A percentile compares a stretch with the other conserved stretches of the same genome.
phyloP scores from a whole-genome alignment of 306 rosid species.

The Castanea sativa region DNA sequence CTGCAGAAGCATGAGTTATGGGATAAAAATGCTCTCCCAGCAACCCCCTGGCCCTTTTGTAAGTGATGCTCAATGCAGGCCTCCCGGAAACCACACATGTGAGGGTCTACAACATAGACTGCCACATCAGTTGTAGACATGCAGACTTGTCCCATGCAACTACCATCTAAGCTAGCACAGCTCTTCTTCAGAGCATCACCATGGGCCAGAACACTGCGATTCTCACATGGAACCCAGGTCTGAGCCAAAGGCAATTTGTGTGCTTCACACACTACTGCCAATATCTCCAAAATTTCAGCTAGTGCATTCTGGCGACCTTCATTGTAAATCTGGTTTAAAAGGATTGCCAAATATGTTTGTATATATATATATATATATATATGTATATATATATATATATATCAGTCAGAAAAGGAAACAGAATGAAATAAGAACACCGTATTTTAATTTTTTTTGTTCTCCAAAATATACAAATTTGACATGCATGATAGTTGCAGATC shows the following conservation, averaged over 20 bases:
- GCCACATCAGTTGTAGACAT: constrained; percentile 87
- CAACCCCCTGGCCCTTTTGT: constrained; percentile 89
- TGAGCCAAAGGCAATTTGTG: constrained; percentile 85
- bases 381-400: constrained; percentile 7
- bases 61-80: constrained; percentile 93
- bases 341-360: constrained; percentile 58
- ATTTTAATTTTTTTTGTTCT: constrained; percentile 18
- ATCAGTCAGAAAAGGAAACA: constrained; percentile 63
- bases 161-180: constrained; percentile 78
- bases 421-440: constrained; percentile 38
- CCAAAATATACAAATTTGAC: constrained; percentile 12
- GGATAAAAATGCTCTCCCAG: constrained; percentile 77
- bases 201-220: constrained; percentile 68
- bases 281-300: constrained; percentile 76
- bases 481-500: constrained; percentile 29
- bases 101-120: constrained; percentile 70
- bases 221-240: constrained; percentile 97
- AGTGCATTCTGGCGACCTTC: constrained; percentile 77
- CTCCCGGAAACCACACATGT: constrained; percentile 78
- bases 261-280: constrained; percentile 79
- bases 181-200: constrained; percentile 81
- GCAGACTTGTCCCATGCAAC: constrained; percentile 81
- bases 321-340: constrained; percentile 81
- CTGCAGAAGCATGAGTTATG: constrained; percentile 62
- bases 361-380: constrained; percentile 17